Percentiles rank a stretch among this genome's conserved stretches.
Conservation (phyloP, 2,329 filamentous ascomycete genomes). For the Golovinomyces cichoracearum region DNA sequence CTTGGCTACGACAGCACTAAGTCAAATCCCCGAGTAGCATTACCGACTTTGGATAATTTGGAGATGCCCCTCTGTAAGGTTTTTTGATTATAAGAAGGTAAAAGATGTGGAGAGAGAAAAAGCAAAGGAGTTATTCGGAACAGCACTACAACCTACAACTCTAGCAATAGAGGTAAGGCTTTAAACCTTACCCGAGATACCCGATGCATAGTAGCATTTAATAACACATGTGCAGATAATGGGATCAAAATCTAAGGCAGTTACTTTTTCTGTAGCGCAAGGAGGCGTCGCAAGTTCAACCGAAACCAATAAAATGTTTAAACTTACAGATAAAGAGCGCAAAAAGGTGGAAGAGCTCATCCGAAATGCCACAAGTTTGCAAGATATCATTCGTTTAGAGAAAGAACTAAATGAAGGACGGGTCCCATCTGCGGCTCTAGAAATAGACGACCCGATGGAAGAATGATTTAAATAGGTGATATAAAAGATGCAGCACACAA, state of each 20-base stretch:
- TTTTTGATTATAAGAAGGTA: conserved; percentile 80
- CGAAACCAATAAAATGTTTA: conserved; percentile 44
- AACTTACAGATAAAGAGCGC: conserved; percentile 71
- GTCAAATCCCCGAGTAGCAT: conserved; percentile 28
- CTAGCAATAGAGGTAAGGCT: conserved; percentile 43
- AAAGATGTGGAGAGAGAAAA: conserved; percentile 58
- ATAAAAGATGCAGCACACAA: too few species aligned
- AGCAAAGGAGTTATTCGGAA: conserved; percentile 64
- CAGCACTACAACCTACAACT: conserved; percentile 47
- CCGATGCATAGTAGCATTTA: conserved; percentile 3
- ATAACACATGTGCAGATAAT: conserved; percentile 33
- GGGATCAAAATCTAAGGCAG: conserved; percentile 54
- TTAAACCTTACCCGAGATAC: not conserved
- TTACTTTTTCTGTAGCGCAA: conserved; percentile 28
- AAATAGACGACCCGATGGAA: conserved; percentile 28
- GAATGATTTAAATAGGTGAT: too few species aligned
- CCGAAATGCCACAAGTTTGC: conserved; percentile 61
- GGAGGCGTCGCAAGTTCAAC: conserved; percentile 19
- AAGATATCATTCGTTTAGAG: conserved; percentile 73
- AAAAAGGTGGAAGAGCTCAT: conserved; percentile 68
- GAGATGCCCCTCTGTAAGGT: conserved; percentile 60
- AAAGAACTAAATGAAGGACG: conserved; percentile 77
- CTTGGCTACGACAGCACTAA: too few species aligned
- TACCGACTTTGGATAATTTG: conserved; percentile 85
- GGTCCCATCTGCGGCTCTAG: conserved; percentile 42